Evolutionary conservation across 192 early-diverging fungal species (phyloP), one percentile per base, ranked within the genome.

Genomic region (Coemansia sp.): DNA sequence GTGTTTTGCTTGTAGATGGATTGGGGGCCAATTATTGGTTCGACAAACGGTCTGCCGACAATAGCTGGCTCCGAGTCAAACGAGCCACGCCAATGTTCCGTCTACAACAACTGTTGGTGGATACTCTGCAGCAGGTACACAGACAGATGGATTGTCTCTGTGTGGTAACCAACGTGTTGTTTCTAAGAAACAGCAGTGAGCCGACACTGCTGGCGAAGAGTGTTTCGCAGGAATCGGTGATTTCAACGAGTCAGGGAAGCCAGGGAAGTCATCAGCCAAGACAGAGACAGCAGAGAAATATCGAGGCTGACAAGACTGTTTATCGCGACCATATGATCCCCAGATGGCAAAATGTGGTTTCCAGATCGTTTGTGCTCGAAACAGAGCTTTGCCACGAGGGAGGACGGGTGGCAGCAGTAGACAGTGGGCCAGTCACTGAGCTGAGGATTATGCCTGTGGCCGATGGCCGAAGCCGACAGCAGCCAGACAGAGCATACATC

Each of bases 291-390:
- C 61, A 64, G 67, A 51, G 79, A 2, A 18, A 38, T 18, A 36
- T 76, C 35, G 43, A 43, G 20, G 60, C 53, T 1, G 61, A 37
- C 9, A n/a, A 33, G 37, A 45, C n/a, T 35, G 41, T 65, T 51
- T 82, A 65, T 36, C 67, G 72, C 28, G 75, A 83, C 52, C 68
- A 76, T 55, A 77, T 77, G 80, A 77, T 83, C 51, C 68, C 72
- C 32, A 60, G 80, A 7, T 83, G 80, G 80, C 69, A 55, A 48
- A 43, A 48, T 28, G 22, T 73, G 7, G 64, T 83, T 14, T 51
- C 53, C 12, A 33, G 58, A 2, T 72, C 80, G 38, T 72, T 74
- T 67, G 66, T 77, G 58, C 65, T 83, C 18, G 80, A 77, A 39
- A 59, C 36, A 32, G 32, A 41, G 32, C 36, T 65, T 32, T 5